Percentiles rank a stretch among this genome's conserved stretches.
Evolutionary conservation across 805 yeast species (phyloP).

Genomic region (Suhomyces vadensis): DNA sequence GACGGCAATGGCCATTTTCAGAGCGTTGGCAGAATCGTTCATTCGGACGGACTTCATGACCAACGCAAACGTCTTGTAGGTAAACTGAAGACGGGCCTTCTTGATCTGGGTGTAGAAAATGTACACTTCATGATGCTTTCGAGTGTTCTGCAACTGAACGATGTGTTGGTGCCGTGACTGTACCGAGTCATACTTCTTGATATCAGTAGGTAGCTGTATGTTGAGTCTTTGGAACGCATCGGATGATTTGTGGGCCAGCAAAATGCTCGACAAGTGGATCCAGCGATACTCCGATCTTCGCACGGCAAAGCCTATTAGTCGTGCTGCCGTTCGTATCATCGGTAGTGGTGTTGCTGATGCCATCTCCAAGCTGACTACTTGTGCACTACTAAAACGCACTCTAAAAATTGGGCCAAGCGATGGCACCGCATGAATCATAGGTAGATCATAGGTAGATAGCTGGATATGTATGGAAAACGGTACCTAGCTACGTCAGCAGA

Average conservation of each 20-base stretch:
- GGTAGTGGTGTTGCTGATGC: too few relatives aligned
- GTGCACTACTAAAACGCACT: too few relatives aligned
- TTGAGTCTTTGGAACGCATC: constrained; percentile 2
- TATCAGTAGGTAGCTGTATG: background rate
- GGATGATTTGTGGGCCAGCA: too few relatives aligned
- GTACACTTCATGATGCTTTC: background rate
- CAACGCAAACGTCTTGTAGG: constrained; percentile 2
- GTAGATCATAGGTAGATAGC: too few relatives aligned
- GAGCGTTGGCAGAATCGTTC: constrained; percentile 1
- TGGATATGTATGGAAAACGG: constrained; percentile 13
- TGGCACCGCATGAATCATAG: background rate
- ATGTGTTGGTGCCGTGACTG: constrained; percentile 7
- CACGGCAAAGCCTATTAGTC: background rate
- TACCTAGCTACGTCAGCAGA: constrained; percentile 29
- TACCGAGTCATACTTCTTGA: background rate
- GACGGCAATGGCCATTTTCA: constrained; percentile 10
- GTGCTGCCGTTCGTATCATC: background rate
- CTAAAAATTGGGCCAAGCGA: too few relatives aligned
- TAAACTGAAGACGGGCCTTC: background rate
- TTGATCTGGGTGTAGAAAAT: constrained; percentile 3
- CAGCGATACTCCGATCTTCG: too few relatives aligned
- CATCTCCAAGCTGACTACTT: too few relatives aligned
- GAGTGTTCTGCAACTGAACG: background rate
- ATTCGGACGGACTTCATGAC: constrained; percentile 2
- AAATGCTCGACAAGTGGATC: too few relatives aligned